Base-by-base conservation (phyloP, 2,329 filamentous ascomycete genomes). In the Aspergillus ochraceoroseus region DNA sequence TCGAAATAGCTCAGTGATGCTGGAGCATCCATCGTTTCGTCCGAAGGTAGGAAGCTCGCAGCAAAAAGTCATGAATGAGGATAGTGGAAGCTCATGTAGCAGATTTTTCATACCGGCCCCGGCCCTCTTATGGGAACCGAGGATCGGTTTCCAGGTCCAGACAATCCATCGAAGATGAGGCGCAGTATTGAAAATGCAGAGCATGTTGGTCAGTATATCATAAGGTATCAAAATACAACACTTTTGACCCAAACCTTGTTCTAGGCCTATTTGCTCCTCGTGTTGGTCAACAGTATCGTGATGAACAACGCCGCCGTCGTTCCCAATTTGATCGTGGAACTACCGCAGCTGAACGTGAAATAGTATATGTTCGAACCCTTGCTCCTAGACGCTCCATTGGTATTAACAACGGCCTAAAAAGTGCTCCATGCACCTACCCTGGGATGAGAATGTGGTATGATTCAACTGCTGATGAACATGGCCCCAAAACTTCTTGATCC, bases 1-100 rank as follows among this genome's bases (percentile, higher is more conserved):
- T 59, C 82, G 92, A 23, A 98, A 98, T 69, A 95, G 87, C 26
- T 90, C 87, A 0, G 88, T 98, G 19, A 95, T 96, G 87, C 73
- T 90, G 1, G 89, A 96, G 65, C 77, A 81, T 7, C 73, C 79
- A 0, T 80, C 83, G 37, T 94, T 87, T 56, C 82, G 87, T 1
- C 92, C 92, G 0, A 94, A 94, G 74, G 84, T 88, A 52, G 60
- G 42, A n/a, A 23, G 43, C 38, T 34, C 32, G 29, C 17, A 26
- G 2, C 12, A 8, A 32, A 19, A 38, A 4, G 6, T 2, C 11
- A 17, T 11, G 14, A 17, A 32, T 13, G 3, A 36, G 5, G 42
- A 12, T 28, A 35, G 5, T n/a, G 8, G 12, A 22, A 5, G 18
- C 39, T 41, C 28, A 54, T 40, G 43, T n/a, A 68, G 7, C 28